Evolutionary conservation across 352 stramenopile species (phyloP).

Genomic region (Labyrinthula sp.): DNA sequence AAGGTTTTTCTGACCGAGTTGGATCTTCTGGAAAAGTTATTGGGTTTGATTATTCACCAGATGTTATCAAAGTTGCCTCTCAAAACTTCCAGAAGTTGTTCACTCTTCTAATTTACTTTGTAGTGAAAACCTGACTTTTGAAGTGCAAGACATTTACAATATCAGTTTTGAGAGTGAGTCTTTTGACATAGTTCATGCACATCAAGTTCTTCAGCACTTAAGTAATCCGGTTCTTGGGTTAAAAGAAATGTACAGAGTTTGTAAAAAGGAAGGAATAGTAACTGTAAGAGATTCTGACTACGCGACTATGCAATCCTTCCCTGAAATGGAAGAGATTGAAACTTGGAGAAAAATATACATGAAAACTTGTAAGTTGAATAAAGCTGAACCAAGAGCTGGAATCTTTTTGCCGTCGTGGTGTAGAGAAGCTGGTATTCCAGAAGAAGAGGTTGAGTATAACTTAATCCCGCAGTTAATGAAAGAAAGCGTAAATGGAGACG

Average conservation of each 20-base stretch:
- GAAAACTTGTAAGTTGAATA: constrained; percentile 6
- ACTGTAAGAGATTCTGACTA: constrained; percentile 19
- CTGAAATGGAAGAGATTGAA: constrained; percentile 2
- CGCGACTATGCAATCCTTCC: constrained; percentile 9
- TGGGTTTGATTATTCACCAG: constrained; percentile 1
- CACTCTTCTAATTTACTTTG: no score
- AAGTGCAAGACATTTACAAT: constrained; percentile 21
- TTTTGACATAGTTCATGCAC: constrained; percentile 23
- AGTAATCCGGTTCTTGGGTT: constrained; percentile 9
- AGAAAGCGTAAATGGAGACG: constrained; percentile 12
- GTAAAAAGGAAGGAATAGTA: constrained; percentile 6
- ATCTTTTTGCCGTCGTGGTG: constrained; percentile 8
- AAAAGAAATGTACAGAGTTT: constrained; percentile 14
- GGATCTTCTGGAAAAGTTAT: constrained; percentile 7
- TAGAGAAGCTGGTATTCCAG: constrained; percentile 13
- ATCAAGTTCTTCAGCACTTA: constrained; percentile 26
- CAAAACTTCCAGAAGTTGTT: neutral
- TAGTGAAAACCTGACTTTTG: constrained; percentile 1
- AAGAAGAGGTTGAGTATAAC: neutral
- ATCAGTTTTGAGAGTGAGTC: constrained; percentile 18
- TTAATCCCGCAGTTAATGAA: constrained; percentile 6
- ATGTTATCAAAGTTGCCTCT: constrained; percentile 4
- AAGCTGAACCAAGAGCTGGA: constrained; percentile 6
- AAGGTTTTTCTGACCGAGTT: constrained; percentile 8
- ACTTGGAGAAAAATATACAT: constrained; percentile 5